Conservation (phyloP, 257 asterid species). For the Nicotiana tomentosiformis region DNA sequence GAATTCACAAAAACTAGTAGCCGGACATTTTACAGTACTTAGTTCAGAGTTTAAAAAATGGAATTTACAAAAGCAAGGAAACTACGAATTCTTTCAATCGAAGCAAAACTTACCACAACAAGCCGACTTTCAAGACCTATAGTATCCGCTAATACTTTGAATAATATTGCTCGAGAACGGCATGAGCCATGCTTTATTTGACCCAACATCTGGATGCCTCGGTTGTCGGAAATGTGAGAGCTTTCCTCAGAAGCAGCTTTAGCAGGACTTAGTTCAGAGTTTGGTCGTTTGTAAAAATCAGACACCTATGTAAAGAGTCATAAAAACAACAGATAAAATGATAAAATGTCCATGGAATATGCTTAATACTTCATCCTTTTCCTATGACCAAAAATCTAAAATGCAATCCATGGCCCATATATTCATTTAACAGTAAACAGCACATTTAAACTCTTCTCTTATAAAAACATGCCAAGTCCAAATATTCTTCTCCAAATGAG, state of each 20-base stretch:
- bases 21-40: not conserved
- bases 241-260: constrained; percentile 60
- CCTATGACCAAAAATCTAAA: not conserved
- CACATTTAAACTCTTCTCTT: not conserved
- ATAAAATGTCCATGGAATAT: not conserved
- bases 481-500: not conserved
- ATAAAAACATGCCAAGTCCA: not conserved
- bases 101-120: constrained; percentile 67
- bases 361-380: not conserved
- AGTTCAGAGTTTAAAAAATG: not conserved
- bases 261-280: constrained; percentile 67
- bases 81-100: not conserved
- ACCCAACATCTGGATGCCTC: constrained; percentile 83
- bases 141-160: constrained; percentile 96
- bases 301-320: constrained; percentile 54
- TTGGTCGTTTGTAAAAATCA: constrained; percentile 83
- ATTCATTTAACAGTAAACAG: not conserved
- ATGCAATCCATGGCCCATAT: not conserved
- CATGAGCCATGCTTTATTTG: constrained; percentile 92
- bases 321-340: constrained; percentile 9
- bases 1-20: not conserved
- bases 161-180: constrained; percentile 89
- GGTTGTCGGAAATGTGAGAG: constrained; percentile 47
- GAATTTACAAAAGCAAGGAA: not conserved
- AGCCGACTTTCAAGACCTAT: constrained; percentile 91